These are phyloP conservation scores for Morella rubra DNA, from an alignment of 306 rosid species.

Conservation along the genomic window DNA sequence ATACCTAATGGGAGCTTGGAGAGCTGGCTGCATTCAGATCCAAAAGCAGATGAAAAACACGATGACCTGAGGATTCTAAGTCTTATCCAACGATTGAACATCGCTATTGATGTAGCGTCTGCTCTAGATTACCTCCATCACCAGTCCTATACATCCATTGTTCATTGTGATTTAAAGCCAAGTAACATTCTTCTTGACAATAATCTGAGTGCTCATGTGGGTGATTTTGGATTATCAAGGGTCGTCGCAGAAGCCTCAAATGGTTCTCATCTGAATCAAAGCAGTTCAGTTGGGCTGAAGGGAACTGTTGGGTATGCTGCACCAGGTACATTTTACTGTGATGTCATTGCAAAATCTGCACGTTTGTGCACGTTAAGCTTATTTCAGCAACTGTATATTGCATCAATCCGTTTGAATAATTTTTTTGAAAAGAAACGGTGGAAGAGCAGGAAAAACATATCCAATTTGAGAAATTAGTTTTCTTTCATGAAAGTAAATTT, in stretches of 20 bases:
- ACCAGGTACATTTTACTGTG: slow-evolving; percentile 6
- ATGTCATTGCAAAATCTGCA: not conserved
- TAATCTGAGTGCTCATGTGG: slow-evolving; percentile 18
- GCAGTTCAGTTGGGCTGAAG: slow-evolving; percentile 18
- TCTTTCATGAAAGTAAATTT: too few species aligned
- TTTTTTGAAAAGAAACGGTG: not conserved
- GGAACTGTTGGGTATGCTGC: slow-evolving; percentile 26
- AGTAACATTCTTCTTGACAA: not conserved
- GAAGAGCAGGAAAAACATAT: not conserved
- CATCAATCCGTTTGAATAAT: not conserved
- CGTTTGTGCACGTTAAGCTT: not conserved
- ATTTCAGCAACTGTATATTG: not conserved
- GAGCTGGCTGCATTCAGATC: not conserved
- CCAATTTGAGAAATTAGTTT: too few species aligned
- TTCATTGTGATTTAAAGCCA: not conserved
- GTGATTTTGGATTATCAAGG: slow-evolving; percentile 18
- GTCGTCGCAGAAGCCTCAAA: not conserved
- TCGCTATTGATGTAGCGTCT: slow-evolving; percentile 19
- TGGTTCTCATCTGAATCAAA: not conserved
- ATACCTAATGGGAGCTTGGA: not conserved
- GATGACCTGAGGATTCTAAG: not conserved
- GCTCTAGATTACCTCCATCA: slow-evolving; percentile 23
- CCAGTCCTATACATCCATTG: not conserved
- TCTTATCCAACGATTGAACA: slow-evolving; percentile 12
- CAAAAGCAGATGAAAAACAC: not conserved